Base-by-base conservation (phyloP, 176 grass and related monocot species). In the Musa acuminata region DNA sequence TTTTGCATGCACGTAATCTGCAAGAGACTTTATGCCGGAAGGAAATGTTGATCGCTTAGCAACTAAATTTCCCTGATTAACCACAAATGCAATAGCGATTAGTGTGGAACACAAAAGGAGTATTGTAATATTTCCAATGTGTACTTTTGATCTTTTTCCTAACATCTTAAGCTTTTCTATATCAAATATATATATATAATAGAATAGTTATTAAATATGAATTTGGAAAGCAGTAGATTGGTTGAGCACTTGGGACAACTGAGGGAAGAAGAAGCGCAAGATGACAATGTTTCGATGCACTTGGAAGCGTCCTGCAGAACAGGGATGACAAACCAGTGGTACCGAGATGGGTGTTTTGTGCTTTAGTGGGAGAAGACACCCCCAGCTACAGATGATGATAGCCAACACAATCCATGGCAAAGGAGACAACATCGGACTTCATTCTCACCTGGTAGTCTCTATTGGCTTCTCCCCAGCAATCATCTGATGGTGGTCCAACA, bases 1-100 rank as follows among this genome's bases (percentile, higher is more conserved):
- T 82, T 82, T 97, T 13, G 64, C 64, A 21, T 97, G 94, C 59
- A 97, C 90, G 75, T 97, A 97, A 87, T 97, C 77, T 20, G 94
- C 81, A 71, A 97, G 85, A 5, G 84, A 81, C 82, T 90, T 93
- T 57, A 97, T 93, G 62, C 90, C 90, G 10, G 94, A 89, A 16
- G 94, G 94, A 58, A 98, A 98, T 75, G 80, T 84, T 77, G 81
- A 78, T 82, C 50, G 64, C 21, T 93, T 73, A 48, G 94, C n/a
- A 73, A 89, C 87, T 23, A 98, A 67, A 78, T 89, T 91, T 60
- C 94, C 94, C 94, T 97, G 70, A 23, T 12, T 16, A 82, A 51
- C 29, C 51, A 7, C 55, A 50, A 73, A 22, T 26, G 52, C 8
- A 50, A 43, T 43, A 43, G 4, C 0, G 35, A 43, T 43, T 43